A percentile compares a stretch with the other conserved stretches of the same genome.
Conservation (phyloP, 2,329 filamentous ascomycete species). For the Neobulgaria alba region DNA sequence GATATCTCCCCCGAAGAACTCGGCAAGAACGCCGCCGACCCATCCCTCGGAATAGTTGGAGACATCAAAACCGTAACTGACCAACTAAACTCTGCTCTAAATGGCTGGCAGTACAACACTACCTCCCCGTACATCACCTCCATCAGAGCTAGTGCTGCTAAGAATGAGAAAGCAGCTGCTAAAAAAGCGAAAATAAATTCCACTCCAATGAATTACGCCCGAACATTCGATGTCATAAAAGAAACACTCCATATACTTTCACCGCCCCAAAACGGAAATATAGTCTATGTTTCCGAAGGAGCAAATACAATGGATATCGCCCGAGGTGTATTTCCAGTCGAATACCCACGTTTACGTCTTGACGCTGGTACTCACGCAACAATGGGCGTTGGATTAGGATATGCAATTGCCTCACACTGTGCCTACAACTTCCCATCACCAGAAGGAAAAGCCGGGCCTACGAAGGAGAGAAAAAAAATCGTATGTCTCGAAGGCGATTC, state of each 20-base stretch:
- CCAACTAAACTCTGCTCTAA: constrained; percentile 36
- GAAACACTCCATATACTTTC: constrained; percentile 37
- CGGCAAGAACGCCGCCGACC: constrained; percentile 40
- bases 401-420: constrained; percentile 46
- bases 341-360: constrained; percentile 44
- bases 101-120: constrained; percentile 36
- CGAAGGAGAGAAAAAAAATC: constrained; percentile 38
- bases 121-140: constrained; percentile 28
- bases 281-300: constrained; percentile 49
- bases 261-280: constrained; percentile 35
- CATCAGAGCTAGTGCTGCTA: constrained; percentile 31
- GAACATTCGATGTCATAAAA: constrained; percentile 44
- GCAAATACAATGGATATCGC: constrained; percentile 55
- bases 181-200: constrained; percentile 34
- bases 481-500: constrained; percentile 47
- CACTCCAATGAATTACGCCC: constrained; percentile 40
- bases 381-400: constrained; percentile 50
- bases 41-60: constrained; percentile 40
- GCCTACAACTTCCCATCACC: constrained; percentile 40
- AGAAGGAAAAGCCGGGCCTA: constrained; percentile 28
- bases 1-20: constrained; percentile 46
- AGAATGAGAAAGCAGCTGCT: constrained; percentile 39
- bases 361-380: constrained; percentile 51
- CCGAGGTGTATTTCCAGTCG: constrained; percentile 43
- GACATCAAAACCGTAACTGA: constrained; percentile 41